phyloP scores from a whole-genome alignment of 768 basidiomycete genomes.

The Fistulinella prunicolor region DNA sequence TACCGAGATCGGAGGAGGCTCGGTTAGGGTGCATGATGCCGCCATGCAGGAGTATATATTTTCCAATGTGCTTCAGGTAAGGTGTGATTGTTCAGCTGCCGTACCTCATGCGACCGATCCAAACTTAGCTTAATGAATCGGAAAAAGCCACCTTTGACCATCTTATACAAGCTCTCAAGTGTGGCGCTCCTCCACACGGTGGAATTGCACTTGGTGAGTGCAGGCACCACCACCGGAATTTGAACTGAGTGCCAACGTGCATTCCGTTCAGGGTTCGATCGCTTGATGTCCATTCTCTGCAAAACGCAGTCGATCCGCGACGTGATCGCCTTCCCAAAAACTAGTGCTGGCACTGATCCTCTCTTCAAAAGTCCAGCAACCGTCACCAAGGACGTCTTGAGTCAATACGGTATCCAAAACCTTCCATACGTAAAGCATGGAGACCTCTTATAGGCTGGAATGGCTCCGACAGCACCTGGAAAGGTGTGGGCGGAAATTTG shows the following conservation, averaged over 20 bases:
- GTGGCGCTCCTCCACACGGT: conserved; percentile 94
- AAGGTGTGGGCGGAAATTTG: neutral
- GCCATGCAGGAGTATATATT: conserved; percentile 85
- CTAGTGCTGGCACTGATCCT: conserved; percentile 75
- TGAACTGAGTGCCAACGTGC: conserved; percentile 6
- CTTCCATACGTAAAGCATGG: conserved; percentile 10
- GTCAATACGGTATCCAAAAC: conserved; percentile 61
- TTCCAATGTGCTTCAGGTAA: conserved; percentile 69
- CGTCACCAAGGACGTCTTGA: conserved; percentile 47
- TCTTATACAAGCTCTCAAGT: conserved; percentile 79
- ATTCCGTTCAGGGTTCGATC: conserved; percentile 72
- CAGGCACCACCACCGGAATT: conserved; percentile 4
- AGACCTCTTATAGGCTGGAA: neutral
- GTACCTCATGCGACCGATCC: conserved; percentile 12
- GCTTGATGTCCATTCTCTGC: conserved; percentile 89
- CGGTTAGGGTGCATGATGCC: conserved; percentile 89
- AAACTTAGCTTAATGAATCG: conserved; percentile 60
- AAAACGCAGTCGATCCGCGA: conserved; percentile 85
- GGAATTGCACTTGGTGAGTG: conserved; percentile 85
- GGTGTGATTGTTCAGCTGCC: conserved; percentile 14
- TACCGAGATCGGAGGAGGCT: conserved; percentile 90
- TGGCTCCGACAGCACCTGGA: neutral
- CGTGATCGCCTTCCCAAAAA: conserved; percentile 97
- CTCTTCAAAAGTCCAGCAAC: conserved; percentile 86
- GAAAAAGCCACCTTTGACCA: conserved; percentile 81